phyloP scores from a whole-genome alignment of 306 rosid genomes.

The Citrullus colocynthis region DNA sequence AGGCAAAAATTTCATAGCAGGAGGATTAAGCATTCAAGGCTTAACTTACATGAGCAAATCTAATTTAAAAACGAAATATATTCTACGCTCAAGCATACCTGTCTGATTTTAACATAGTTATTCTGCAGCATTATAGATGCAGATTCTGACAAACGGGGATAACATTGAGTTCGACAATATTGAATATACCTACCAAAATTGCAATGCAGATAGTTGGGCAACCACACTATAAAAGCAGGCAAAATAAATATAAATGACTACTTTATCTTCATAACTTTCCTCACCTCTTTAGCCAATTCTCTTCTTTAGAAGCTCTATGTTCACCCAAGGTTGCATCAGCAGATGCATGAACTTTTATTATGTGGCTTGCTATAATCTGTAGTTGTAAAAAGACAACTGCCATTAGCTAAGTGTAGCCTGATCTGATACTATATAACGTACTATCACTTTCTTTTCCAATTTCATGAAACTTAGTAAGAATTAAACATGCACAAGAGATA shows the following conservation, averaged over 20 bases:
- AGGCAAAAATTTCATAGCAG: neutral
- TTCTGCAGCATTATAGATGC: conserved; percentile 60
- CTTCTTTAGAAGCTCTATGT: conserved; percentile 47
- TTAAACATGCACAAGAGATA: neutral
- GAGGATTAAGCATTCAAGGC: neutral
- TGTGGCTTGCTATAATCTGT: conserved; percentile 86
- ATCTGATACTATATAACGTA: neutral
- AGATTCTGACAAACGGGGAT: conserved; percentile 77
- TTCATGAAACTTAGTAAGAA: neutral
- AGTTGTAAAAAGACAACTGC: conserved; percentile 11
- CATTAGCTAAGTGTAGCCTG: neutral
- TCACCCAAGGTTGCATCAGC: conserved; percentile 53
- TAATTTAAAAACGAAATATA: neutral
- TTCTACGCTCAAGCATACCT: conserved; percentile 36
- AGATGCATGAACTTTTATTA: conserved; percentile 79
- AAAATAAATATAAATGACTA: conserved; percentile 1
- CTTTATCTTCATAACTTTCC: neutral
- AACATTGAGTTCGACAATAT: conserved; percentile 65
- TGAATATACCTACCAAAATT: conserved; percentile 62
- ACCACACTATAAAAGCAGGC: conserved; percentile 8
- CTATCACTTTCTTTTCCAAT: neutral
- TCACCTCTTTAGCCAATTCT: conserved; percentile 92
- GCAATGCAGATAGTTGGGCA: conserved; percentile 12
- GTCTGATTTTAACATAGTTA: conserved; percentile 87
- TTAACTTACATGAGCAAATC: neutral